Evolutionary conservation across 345 rosid species (phyloP), one percentile per base, ranked within the genome.

Genomic region (Adansonia digitata): DNA sequence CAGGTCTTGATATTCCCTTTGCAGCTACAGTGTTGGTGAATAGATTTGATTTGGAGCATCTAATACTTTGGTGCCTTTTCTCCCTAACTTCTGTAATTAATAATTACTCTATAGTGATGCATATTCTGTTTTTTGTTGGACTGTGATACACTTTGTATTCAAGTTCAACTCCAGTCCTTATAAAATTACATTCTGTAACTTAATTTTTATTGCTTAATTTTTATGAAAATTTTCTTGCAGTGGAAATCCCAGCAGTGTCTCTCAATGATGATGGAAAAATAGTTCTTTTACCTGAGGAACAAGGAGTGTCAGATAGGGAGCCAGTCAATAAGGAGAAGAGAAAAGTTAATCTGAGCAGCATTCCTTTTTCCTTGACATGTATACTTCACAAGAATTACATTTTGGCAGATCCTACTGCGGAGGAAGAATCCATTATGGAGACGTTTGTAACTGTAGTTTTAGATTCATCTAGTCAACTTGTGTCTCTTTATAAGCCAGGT

Each of bases 381-480:
- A 35, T 88, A 69, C 97, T 94, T 74, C 89, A 92, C 83, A 88
- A 82, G 85, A 92, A 83, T 37, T 83, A 91, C 82, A 87, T 94
- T 75, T 78, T 94, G 80, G 91, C 90, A n/a, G 98, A 92, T 74
- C 97, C 98, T 43, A 88, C 91, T 78, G 83, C 90, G 0, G 98
- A 90, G 86, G 98, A 94, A 85, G 98, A 94, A 82, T 83, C 91
- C 2, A 75, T 90, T 56, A 90, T 94, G 98, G 94, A 91, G 82
- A 91, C 98, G 45, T 69, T 81, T 27, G 83, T 88, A 61, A 91
- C 93, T 0, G 85, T 88, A 55, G 98, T 90, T 69, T 82, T 94
- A 76, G 93, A 94, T 82, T 81, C 90, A 71, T 89, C 66, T 5
- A 80, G 79, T 73, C 90, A 88, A 76, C 86, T 92, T 60, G 90